Base-by-base conservation (phyloP, 805 yeast genomes). In the Suhomyces faveliae region DNA sequence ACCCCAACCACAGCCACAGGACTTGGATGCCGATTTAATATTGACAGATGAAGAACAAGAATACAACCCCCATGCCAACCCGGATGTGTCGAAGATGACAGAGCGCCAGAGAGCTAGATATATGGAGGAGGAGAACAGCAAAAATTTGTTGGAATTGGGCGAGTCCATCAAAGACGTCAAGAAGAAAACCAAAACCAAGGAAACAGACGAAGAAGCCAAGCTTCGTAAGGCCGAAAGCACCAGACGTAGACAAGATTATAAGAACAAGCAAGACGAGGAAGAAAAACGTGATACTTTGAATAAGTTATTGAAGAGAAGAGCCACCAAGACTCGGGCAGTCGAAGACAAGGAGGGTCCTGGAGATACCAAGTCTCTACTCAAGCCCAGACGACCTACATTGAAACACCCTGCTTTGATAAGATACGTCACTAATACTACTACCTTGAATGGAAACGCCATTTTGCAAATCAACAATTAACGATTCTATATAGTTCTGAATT, bases 251-350 rank as follows among this genome's bases (percentile, higher is more conserved):
- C 87, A 87, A 64, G 91, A 92, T 61, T 78, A 89, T 58, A 83
- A 85, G 55, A 90, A 85, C 58, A 85, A 85, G 68, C 82, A 85
- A 53, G 69, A 89, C 35, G 97, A 91, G 60, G 97, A 89, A 64
- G 98, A 94, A 66, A 94, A 94, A 63, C 80, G 84, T 60, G 97
- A 92, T 54, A 91, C 97, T 0, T 76, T 92, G 54, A 92, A 92
- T 64, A 89, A 88, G 63, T 71, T 92, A 53, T 73, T 92, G 53
- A 85, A 88, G 66, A 83, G 91, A 64, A 78, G 96, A 53, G 96
- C 97, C 0, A 82, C 81, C 42, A 86, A 86, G 61, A 79, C 82
- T 0, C 72, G 86, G 54, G 79, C 70, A 38, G 61, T 57, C 3
- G 64, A 61, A 35, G 63, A 61, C 29, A 60, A 54, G 20, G 74